Percentiles rank a stretch among this genome's conserved stretches.
These are phyloP conservation scores for Didymella pomorum DNA, from an alignment of 2,329 filamentous ascomycete species.

Conservation along the genomic window DNA sequence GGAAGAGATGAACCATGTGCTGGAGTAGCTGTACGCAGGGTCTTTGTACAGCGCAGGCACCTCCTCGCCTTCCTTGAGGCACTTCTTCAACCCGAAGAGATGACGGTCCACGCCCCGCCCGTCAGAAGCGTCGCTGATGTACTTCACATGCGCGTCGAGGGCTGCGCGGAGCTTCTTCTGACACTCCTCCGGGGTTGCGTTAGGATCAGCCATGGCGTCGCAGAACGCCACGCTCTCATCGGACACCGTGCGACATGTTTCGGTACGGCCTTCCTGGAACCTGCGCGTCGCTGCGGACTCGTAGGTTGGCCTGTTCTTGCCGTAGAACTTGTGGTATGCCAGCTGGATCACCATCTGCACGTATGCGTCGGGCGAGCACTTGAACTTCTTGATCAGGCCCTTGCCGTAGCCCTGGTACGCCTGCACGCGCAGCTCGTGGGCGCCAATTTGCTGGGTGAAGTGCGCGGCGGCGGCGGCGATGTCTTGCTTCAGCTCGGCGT, in stretches of 20 bases:
- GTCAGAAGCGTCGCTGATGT: slow-evolving; percentile 87
- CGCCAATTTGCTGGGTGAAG: slow-evolving; percentile 80
- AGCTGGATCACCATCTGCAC: slow-evolving; percentile 99
- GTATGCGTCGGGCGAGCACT: slow-evolving; percentile 95
- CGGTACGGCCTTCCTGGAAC: slow-evolving; percentile 95
- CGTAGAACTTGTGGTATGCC: slow-evolving; percentile 98
- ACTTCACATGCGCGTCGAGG: slow-evolving; percentile 82
- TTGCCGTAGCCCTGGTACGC: slow-evolving; percentile 98
- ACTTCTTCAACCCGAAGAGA: slow-evolving; percentile 95
- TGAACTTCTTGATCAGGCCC: slow-evolving; percentile 99
- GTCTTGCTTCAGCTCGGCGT: slow-evolving; percentile 74
- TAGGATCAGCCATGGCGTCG: slow-evolving; percentile 78
- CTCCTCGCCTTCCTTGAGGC: slow-evolving; percentile 80
- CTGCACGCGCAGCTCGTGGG: slow-evolving; percentile 92
- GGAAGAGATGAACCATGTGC: slow-evolving; percentile 87
- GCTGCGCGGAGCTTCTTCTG: slow-evolving; percentile 83
- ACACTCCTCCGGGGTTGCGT: slow-evolving; percentile 68
- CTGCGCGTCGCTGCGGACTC: slow-evolving; percentile 94
- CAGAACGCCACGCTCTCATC: slow-evolving; percentile 93
- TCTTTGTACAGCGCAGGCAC: slow-evolving; percentile 86
- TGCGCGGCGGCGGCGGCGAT: slow-evolving; percentile 80
- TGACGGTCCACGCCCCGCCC: slow-evolving; percentile 95
- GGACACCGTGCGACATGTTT: slow-evolving; percentile 91
- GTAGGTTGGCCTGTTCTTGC: slow-evolving; percentile 96
- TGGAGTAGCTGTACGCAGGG: slow-evolving; percentile 82